phyloP scores from a whole-genome alignment of 2,329 filamentous ascomycete genomes.

The Fusarium torreyae region DNA sequence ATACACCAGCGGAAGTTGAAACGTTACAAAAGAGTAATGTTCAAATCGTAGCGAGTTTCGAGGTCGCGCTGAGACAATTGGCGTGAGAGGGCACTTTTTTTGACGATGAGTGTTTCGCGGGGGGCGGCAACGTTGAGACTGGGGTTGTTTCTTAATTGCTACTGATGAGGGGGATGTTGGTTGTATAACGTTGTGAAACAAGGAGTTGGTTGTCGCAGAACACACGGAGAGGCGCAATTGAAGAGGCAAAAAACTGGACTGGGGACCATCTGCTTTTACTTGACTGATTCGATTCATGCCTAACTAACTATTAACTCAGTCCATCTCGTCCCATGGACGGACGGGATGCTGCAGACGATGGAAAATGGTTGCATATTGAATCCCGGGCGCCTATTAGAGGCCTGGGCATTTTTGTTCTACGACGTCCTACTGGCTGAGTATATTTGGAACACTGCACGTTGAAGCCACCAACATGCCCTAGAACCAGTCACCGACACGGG shows the following conservation, averaged over 20 bases:
- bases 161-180: constrained; percentile 1
- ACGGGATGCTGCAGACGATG: no score
- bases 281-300: background rate
- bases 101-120: constrained; percentile 44
- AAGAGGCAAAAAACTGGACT: constrained; percentile 16
- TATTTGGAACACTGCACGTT: constrained; percentile 48
- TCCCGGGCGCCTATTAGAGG: constrained; percentile 48
- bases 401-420: constrained; percentile 29
- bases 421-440: constrained; percentile 48
- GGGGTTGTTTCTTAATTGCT: constrained; percentile 25
- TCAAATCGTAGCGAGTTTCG: constrained; percentile 31
- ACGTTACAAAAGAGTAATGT: constrained; percentile 43
- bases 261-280: constrained; percentile 37
- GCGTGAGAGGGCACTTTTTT: constrained; percentile 40
- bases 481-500: constrained; percentile 12
- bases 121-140: constrained; percentile 27
- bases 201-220: constrained; percentile 38
- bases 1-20: constrained; percentile 45
- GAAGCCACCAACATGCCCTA: constrained; percentile 36
- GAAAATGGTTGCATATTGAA: constrained; percentile 16
- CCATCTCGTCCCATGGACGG: constrained; percentile 2
- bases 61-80: constrained; percentile 46
- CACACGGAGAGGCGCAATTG: constrained; percentile 1
- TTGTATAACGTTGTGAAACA: constrained; percentile 24
- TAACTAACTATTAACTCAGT: constrained; percentile 6